Base-by-base conservation (phyloP, 495 filamentous ascomycete species). In the Penicillium samsonianum region DNA sequence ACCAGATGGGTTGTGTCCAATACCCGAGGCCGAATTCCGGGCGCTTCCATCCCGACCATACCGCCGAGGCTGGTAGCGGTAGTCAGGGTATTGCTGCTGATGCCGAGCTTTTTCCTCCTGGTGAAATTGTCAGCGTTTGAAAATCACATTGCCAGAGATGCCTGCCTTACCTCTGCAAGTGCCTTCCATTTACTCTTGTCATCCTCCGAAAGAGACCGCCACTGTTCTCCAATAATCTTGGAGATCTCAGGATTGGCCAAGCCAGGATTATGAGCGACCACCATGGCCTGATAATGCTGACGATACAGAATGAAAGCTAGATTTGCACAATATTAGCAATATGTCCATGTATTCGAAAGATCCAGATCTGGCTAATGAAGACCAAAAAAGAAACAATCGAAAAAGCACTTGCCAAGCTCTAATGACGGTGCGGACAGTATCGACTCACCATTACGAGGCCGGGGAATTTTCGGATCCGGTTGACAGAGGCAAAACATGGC, bases 251-350 rank as follows among this genome's bases (percentile, higher is more conserved):
- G 94, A 73, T 98, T 98, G 33, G 95, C 85, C 60, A 96, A 84
- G 41, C 92, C 91, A 6, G 92, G 94, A 67, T 97, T 81, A 63
- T 89, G 84, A 11, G 85, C 80, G 8, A 93, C 88, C 10, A 97
- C 89, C 9, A 81, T 75, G 6, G 86, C 85, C 75, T 98, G 94
- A 67, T 94, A 87, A 71, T 95, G 90, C 69, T 98, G 94, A 28
- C 94, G 90, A 75, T 96, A 98, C 63, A 98, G 82, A 63, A 98
- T 98, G 73, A 98, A 98, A 35, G 95, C 94, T 98, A 69, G 61
- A 71, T 58, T 28, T 16, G 44, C 51, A 48, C 17, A 17, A 16
- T 20, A 37, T 68, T 59, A 74, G 65, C 45, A n/a, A n/a, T 43
- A 52, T 22, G 26, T 47, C 44, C 42, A 47, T 17, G 43, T 6